Evolutionary conservation across 2,329 filamentous ascomycete genomes (phyloP), one percentile per base, ranked within the genome.

Genomic region (Corinectria fuckeliana): DNA sequence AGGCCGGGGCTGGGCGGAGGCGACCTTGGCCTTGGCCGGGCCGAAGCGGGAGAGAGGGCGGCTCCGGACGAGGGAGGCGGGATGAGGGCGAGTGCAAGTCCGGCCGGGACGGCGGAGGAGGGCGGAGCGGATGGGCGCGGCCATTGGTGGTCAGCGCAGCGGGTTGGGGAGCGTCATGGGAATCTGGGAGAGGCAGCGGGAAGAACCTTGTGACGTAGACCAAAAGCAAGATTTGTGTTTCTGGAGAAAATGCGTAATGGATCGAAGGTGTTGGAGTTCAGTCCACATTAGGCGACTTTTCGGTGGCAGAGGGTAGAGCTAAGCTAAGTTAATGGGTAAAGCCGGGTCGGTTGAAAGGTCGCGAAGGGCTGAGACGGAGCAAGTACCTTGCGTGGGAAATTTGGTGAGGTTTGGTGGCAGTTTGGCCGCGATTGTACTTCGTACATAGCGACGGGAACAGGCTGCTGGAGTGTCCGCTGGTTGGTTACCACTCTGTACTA

Each of bases 61-160:
- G 48, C 50, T 50, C 16, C 56, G 38, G 38, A 38, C 23, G 56
- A 68, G 49, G 30, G 70, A 66, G 53, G 51, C 62, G 56, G 61
- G 64, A n/a, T n/a, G n/a, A 55, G 49, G 64, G 52, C 50, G 63
- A 62, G 42, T 4, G 9, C 51, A 52, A 60, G 58, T 30, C 45
- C 68, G 68, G 63, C 63, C 65, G 50, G 62, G 64, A 54, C 69
- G 63, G 66, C 65, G 65, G 44, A 71, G 65, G 44, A 71, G 47
- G 55, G 64, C 59, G 57, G 64, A 69, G 66, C 72, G 73, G 61
- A 75, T 61, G 48, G 71, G 68, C 72, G 71, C 68, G 62, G 75
- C 72, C 75, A 77, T 77, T 71, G 71, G 63, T 60, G 68, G 68
- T 70, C 64, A 68, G 63, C 67, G 65, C 60, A 65, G 50, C 44